Percentiles rank a stretch among this genome's conserved stretches.
phyloP scores from a whole-genome alignment of 2,329 filamentous ascomycete genomes.

The Phyllosticta paracitricarpa region DNA sequence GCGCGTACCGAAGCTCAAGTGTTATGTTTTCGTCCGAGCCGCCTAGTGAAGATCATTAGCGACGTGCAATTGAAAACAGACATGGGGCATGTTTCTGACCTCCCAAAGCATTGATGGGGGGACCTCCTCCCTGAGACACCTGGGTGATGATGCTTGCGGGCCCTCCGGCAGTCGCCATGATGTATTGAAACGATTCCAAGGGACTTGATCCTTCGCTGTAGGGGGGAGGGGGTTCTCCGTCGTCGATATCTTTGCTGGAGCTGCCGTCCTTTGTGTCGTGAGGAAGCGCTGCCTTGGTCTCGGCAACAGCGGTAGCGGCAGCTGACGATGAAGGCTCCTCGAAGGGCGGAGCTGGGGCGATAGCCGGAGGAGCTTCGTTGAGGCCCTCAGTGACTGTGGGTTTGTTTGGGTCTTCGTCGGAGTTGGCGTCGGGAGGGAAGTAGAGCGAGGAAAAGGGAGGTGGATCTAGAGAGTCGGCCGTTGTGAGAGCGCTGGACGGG shows the following conservation, averaged over 20 bases:
- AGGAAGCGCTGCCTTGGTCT: slow-evolving; percentile 80
- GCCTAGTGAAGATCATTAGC: slow-evolving; percentile 36
- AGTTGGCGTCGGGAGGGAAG: slow-evolving; percentile 38
- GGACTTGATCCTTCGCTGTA: slow-evolving; percentile 94
- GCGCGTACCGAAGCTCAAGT: slow-evolving; percentile 75
- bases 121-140: slow-evolving; percentile 81
- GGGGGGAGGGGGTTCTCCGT: slow-evolving; percentile 87
- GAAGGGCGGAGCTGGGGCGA: slow-evolving; percentile 43
- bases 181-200: slow-evolving; percentile 83
- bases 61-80: background rate
- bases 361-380: slow-evolving; percentile 36
- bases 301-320: slow-evolving; percentile 41
- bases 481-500: slow-evolving; percentile 25
- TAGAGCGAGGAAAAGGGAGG: slow-evolving; percentile 57
- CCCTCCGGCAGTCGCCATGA: slow-evolving; percentile 96
- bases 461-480: slow-evolving; percentile 44
- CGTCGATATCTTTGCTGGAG: slow-evolving; percentile 61
- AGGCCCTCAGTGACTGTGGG: slow-evolving; percentile 24
- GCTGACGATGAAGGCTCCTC: slow-evolving; percentile 41
- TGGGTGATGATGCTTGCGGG: slow-evolving; percentile 98
- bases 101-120: slow-evolving; percentile 81
- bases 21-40: slow-evolving; percentile 89
- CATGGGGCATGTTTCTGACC: slow-evolving; percentile 39
- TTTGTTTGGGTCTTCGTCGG: slow-evolving; percentile 39
- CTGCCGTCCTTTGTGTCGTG: slow-evolving; percentile 65